Evolutionary conservation across 179 eudicot genomes (phyloP).

Genomic region (Monotropa hypopitys): DNA sequence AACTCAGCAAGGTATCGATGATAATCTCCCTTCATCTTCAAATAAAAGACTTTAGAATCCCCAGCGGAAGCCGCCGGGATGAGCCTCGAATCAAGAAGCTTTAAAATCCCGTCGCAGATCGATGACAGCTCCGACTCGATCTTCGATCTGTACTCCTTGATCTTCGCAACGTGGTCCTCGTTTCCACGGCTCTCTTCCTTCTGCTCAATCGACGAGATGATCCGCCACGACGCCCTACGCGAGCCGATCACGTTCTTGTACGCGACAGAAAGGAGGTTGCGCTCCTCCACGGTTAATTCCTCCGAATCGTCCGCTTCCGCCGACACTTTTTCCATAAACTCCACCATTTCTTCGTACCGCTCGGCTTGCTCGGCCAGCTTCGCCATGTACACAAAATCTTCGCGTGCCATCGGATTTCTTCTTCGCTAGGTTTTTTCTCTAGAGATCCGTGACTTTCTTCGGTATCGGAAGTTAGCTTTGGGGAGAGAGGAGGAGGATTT

Average conservation of each 20-base stretch:
- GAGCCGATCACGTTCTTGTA: constrained; percentile 49
- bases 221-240: constrained; percentile 38
- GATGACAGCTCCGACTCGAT: constrained; percentile 48
- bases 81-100: constrained; percentile 38
- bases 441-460: background rate
- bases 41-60: constrained; percentile 54
- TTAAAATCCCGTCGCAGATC: constrained; percentile 28
- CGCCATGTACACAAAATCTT: constrained; percentile 36
- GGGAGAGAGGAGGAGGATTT: background rate
- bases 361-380: constrained; percentile 37
- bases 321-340: constrained; percentile 42
- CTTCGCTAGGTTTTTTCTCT: background rate
- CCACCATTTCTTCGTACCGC: constrained; percentile 53
- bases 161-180: constrained; percentile 9
- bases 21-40: constrained; percentile 35
- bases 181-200: constrained; percentile 33
- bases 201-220: constrained; percentile 39
- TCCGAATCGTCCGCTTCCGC: background rate
- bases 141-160: constrained; percentile 10
- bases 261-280: constrained; percentile 40
- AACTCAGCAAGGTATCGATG: constrained; percentile 62
- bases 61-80: constrained; percentile 33
- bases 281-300: constrained; percentile 38
- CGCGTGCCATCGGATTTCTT: constrained; percentile 5
- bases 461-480: background rate